These are phyloP conservation scores for Plasmopara viticola DNA, from an alignment of 352 stramenopile species.

Conservation along the genomic window DNA sequence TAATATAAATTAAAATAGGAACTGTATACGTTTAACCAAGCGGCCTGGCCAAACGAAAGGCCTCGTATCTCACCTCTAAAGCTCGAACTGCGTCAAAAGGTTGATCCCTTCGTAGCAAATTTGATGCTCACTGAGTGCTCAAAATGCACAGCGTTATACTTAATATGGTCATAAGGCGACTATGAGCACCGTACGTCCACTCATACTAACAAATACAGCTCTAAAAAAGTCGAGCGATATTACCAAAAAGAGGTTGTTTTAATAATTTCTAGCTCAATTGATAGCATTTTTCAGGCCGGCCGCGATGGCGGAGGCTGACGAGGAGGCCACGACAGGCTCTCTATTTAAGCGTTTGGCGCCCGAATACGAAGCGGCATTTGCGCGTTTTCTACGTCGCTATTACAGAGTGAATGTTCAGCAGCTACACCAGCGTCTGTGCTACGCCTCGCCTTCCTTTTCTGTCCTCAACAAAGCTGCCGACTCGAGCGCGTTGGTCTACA, in stretches of 20 bases:
- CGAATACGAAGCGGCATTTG: constrained; percentile 28
- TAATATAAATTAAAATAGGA: no score
- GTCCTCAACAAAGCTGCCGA: background rate
- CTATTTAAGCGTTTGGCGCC: constrained; percentile 27
- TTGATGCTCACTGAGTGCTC: no score
- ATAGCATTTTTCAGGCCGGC: constrained; percentile 3
- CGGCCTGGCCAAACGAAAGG: no score
- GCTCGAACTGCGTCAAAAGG: no score
- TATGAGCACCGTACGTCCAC: no score
- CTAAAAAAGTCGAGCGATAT: no score
- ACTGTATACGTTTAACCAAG: no score
- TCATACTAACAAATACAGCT: no score
- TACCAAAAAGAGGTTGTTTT: background rate
- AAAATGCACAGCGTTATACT: no score
- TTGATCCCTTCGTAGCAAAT: no score
- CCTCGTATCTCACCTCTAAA: no score
- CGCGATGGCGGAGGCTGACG: background rate
- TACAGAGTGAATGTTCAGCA: constrained; percentile 16
- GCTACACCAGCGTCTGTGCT: constrained; percentile 11
- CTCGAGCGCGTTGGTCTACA: constrained; percentile 33
- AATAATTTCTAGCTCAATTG: background rate
- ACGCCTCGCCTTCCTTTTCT: constrained; percentile 3
- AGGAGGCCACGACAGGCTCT: constrained; percentile 25
- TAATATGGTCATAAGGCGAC: no score
- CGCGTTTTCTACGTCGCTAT: constrained; percentile 23